Evolutionary conservation across 306 rosid genomes (phyloP).

Genomic region (Pachyrhizus erosus): DNA sequence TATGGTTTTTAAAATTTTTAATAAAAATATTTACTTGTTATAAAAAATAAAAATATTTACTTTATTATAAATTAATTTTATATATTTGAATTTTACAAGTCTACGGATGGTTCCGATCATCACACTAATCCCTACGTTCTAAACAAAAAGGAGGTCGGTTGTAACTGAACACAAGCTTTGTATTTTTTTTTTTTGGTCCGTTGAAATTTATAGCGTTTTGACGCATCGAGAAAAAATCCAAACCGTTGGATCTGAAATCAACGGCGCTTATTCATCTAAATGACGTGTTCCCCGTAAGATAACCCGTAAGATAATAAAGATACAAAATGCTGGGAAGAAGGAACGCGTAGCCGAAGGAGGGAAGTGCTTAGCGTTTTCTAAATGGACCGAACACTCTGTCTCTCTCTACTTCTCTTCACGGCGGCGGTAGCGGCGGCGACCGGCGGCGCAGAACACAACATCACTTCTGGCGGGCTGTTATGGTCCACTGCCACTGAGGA

Average conservation of each 20-base stretch:
- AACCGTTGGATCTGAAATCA: conserved; percentile 24
- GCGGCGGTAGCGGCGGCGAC: neutral
- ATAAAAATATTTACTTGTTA: too few relatives aligned
- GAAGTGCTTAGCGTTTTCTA: neutral
- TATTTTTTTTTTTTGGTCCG: too few relatives aligned
- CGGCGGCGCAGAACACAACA: conserved; percentile 36
- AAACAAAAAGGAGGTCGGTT: too few relatives aligned
- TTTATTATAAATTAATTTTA: too few relatives aligned
- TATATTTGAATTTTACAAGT: too few relatives aligned
- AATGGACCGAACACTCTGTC: conserved; percentile 42
- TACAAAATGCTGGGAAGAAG: neutral
- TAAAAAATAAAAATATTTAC: too few relatives aligned
- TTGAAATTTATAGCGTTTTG: neutral
- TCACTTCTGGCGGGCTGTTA: conserved; percentile 34
- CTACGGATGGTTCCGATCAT: too few relatives aligned
- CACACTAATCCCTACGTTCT: too few relatives aligned
- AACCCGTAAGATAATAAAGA: neutral
- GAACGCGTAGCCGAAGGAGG: neutral
- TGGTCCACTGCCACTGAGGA: conserved; percentile 66
- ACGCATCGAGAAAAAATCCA: neutral
- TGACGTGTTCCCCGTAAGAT: conserved; percentile 25
- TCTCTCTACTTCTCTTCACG: conserved; percentile 34
- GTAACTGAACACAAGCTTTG: too few relatives aligned
- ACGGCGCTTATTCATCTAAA: neutral
- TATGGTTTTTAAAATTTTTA: too few relatives aligned